Conservation (phyloP, 345 rosid species). For the Gossypium turneri region DNA sequence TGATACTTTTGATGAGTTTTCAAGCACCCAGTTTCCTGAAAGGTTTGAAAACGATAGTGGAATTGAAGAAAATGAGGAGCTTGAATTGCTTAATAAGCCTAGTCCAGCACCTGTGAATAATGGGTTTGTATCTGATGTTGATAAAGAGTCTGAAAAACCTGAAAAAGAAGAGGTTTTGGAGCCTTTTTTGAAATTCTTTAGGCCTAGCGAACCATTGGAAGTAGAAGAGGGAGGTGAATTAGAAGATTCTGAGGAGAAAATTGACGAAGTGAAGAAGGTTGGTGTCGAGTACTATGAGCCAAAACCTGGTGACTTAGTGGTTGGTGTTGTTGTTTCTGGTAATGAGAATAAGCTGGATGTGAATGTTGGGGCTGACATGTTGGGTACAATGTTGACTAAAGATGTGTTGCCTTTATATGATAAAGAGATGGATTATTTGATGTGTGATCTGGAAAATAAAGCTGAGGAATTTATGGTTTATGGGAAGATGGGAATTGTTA, state of each 20-base stretch:
- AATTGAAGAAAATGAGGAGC: slow-evolving; percentile 42
- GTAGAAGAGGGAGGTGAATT: slow-evolving; percentile 19
- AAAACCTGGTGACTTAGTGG: slow-evolving; percentile 72
- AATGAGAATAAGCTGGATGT: slow-evolving; percentile 91
- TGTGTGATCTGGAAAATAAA: slow-evolving; percentile 61
- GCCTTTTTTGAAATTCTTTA: slow-evolving; percentile 82
- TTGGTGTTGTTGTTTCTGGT: slow-evolving; percentile 97
- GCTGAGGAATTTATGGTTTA: slow-evolving; percentile 49
- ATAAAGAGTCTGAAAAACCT: slow-evolving; percentile 22
- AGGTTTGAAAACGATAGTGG: slow-evolving; percentile 23
- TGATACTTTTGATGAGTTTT: slow-evolving; percentile 29
- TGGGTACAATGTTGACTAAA: slow-evolving; percentile 94
- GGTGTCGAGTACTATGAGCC: slow-evolving; percentile 77
- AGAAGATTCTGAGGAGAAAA: slow-evolving; percentile 26
- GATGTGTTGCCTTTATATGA: slow-evolving; percentile 81
- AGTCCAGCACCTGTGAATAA: slow-evolving; percentile 31
- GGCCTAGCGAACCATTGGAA: slow-evolving; percentile 36
- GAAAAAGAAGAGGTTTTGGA: slow-evolving; percentile 62
- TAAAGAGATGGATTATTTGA: slow-evolving; percentile 63
- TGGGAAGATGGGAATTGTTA: slow-evolving; percentile 85
- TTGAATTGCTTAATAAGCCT: slow-evolving; percentile 68
- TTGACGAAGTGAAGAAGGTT: slow-evolving; percentile 35
- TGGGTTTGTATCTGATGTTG: slow-evolving; percentile 30
- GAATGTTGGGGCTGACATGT: slow-evolving; percentile 74
- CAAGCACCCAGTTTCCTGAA: slow-evolving; percentile 32